phyloP scores from a whole-genome alignment of 768 basidiomycete species.

The Zangia roseola region DNA sequence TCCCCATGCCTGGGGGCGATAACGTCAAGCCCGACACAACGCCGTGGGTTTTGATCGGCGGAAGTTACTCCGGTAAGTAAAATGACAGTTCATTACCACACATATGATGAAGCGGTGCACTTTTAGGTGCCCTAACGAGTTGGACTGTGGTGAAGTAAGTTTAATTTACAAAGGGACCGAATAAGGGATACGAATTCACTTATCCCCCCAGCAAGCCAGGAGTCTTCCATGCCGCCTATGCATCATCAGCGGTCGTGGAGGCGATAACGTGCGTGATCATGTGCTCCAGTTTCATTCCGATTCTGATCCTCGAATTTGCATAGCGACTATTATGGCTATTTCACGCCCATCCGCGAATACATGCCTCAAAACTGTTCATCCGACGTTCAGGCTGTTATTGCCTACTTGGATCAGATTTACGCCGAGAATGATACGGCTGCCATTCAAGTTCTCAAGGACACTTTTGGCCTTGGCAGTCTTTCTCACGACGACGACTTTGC shows the following conservation, averaged over 20 bases:
- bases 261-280: conserved; percentile 36
- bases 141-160: conserved; percentile 70
- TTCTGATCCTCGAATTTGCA: not conserved
- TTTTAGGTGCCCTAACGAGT: conserved; percentile 45
- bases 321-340: conserved; percentile 45
- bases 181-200: not conserved
- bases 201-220: conserved; percentile 33
- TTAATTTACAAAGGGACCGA: not conserved
- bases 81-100: not conserved
- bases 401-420: conserved; percentile 59
- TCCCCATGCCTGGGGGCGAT: conserved; percentile 68
- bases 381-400: conserved; percentile 63
- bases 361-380: conserved; percentile 76
- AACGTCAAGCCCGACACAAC: conserved; percentile 52
- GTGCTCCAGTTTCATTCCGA: not conserved
- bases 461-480: conserved; percentile 57
- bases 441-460: conserved; percentile 52
- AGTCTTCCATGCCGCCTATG: conserved; percentile 42
- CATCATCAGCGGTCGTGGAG: conserved; percentile 47
- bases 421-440: conserved; percentile 41
- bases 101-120: not conserved
- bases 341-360: conserved; percentile 63
- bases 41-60: conserved; percentile 43
- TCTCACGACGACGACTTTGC: conserved; percentile 68
- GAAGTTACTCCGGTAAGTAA: conserved; percentile 38